Evolutionary conservation across 768 basidiomycete species (phyloP).

Genomic region (Atractiella rhizophila): DNA sequence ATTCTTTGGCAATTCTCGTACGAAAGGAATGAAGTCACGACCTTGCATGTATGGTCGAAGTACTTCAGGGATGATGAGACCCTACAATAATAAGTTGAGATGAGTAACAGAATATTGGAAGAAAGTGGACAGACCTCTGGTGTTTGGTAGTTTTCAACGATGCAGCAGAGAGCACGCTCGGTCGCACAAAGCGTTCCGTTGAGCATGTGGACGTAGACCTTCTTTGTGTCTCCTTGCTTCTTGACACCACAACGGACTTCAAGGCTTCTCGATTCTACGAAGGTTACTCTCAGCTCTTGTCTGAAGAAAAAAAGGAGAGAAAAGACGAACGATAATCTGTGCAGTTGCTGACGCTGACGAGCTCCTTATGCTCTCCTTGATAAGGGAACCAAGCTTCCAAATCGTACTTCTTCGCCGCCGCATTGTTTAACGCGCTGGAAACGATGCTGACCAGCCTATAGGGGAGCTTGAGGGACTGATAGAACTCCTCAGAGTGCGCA

Average conservation of each 20-base stretch:
- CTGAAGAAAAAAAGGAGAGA: background rate
- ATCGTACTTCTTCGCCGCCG: constrained; percentile 91
- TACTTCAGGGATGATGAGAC: constrained; percentile 65
- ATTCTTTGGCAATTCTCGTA: constrained; percentile 21
- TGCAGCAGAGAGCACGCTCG: constrained; percentile 79
- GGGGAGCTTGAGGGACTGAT: constrained; percentile 74
- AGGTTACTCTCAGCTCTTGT: background rate
- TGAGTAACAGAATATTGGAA: background rate
- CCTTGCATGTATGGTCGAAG: constrained; percentile 91
- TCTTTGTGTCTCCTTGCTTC: constrained; percentile 62
- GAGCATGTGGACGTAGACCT: constrained; percentile 94
- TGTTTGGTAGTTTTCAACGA: constrained; percentile 98
- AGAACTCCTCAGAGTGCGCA: constrained; percentile 70
- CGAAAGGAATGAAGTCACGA: constrained; percentile 30
- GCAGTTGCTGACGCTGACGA: constrained; percentile 94
- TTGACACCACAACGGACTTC: constrained; percentile 87
- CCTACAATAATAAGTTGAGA: constrained; percentile 28
- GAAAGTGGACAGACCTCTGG: constrained; percentile 40
- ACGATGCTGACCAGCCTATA: constrained; percentile 87
- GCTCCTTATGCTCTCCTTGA: constrained; percentile 84
- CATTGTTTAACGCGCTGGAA: constrained; percentile 85
- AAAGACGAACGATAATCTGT: constrained; percentile 77
- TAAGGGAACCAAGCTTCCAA: constrained; percentile 99
- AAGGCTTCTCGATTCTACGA: constrained; percentile 60
- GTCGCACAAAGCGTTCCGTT: constrained; percentile 96